Conservation (phyloP, 768 basidiomycete genomes). For the Collybia mongolica region DNA sequence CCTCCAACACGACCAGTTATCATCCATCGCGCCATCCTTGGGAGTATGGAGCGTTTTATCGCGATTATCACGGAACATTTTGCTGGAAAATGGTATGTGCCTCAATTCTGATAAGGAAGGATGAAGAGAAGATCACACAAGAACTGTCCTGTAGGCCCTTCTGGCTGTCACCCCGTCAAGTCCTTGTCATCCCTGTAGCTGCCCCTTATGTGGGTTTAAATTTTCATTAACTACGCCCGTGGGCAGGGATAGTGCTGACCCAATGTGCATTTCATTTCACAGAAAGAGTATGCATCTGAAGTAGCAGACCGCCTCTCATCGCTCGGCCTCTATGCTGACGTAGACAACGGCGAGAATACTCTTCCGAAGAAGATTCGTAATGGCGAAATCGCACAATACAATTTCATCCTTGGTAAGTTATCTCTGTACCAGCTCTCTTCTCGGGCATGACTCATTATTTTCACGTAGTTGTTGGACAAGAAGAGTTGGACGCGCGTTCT, state of each 20-base stretch:
- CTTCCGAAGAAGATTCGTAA: slow-evolving; percentile 97
- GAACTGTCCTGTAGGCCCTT: slow-evolving; percentile 68
- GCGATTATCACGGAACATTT: slow-evolving; percentile 97
- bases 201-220: slow-evolving; percentile 70
- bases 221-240: neutral
- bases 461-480: slow-evolving; percentile 85
- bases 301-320: slow-evolving; percentile 66
- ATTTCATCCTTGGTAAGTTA: slow-evolving; percentile 88
- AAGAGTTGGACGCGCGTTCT: slow-evolving; percentile 80
- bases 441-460: slow-evolving; percentile 4
- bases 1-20: slow-evolving; percentile 84
- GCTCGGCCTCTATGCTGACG: slow-evolving; percentile 83
- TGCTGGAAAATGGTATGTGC: slow-evolving; percentile 89
- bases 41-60: slow-evolving; percentile 92
- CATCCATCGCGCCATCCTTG: slow-evolving; percentile 96
- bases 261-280: slow-evolving; percentile 12
- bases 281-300: slow-evolving; percentile 91
- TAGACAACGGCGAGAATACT: slow-evolving; percentile 90
- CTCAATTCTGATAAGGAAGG: no score
- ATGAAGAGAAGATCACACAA: neutral
- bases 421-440: slow-evolving; percentile 4
- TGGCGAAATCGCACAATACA: slow-evolving; percentile 96
- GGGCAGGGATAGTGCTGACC: slow-evolving; percentile 13
- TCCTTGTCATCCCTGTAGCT: slow-evolving; percentile 92
- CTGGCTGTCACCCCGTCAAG: slow-evolving; percentile 97